phyloP scores from a whole-genome alignment of 768 basidiomycete species.

The Termitomyces sp. region DNA sequence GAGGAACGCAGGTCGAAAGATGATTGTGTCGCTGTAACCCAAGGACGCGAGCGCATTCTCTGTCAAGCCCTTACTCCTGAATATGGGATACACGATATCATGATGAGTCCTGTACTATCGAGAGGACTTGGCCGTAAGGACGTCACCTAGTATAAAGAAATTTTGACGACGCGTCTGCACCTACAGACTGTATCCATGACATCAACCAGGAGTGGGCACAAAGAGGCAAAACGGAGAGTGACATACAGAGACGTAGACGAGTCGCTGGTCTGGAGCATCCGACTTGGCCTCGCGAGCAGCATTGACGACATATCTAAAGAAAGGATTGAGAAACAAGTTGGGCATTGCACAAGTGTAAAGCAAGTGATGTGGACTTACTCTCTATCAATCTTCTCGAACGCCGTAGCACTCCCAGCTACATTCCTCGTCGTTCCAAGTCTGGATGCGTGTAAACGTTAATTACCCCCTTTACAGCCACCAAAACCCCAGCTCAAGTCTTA shows the following conservation, averaged over 20 bases:
- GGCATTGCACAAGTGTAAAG: background rate
- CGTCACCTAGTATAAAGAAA: slow-evolving; percentile 51
- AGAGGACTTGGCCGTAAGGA: background rate
- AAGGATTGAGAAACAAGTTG: background rate
- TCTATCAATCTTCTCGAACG: slow-evolving; percentile 76
- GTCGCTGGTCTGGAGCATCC: slow-evolving; percentile 47
- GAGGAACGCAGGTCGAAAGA: slow-evolving; percentile 64
- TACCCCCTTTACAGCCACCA: background rate
- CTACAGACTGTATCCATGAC: slow-evolving; percentile 31
- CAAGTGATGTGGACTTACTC: slow-evolving; percentile 44
- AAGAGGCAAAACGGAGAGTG: background rate
- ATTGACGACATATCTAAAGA: slow-evolving; percentile 64
- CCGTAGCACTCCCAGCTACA: slow-evolving; percentile 56
- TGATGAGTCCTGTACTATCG: slow-evolving; percentile 1
- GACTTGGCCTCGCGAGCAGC: slow-evolving; percentile 64
- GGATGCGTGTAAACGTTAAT: background rate
- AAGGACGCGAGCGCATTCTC: slow-evolving; percentile 63
- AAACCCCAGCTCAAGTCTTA: background rate
- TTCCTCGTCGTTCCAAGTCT: slow-evolving; percentile 67
- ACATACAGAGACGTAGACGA: slow-evolving; percentile 70
- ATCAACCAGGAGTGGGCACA: background rate
- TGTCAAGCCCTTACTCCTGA: slow-evolving; percentile 72
- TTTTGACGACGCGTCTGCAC: slow-evolving; percentile 44
- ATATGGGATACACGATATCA: background rate
- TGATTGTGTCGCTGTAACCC: slow-evolving; percentile 67